A percentile compares a stretch with the other conserved stretches of the same genome.
phyloP scores from a whole-genome alignment of 75 land plant species.

The Picea glauca region DNA sequence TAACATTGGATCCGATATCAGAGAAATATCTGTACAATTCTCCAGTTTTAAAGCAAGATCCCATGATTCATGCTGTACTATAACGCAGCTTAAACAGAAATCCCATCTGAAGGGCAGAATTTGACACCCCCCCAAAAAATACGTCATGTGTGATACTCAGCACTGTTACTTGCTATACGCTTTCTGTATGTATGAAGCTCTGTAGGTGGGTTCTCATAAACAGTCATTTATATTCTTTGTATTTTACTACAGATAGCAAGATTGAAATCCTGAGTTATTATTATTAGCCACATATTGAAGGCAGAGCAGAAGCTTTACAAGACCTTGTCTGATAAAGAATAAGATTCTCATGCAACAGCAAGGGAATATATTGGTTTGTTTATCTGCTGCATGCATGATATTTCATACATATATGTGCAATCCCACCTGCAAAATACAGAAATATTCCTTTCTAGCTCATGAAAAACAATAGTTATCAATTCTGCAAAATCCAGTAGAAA shows the following conservation, averaged over 20 bases:
- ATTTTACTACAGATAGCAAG: conserved; percentile 1
- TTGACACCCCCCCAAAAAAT: too few species aligned
- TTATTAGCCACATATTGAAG: neutral
- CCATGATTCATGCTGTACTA: too few species aligned
- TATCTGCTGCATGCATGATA: neutral
- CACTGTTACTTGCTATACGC: too few species aligned
- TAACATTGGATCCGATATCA: too few species aligned
- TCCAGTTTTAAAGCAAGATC: too few species aligned
- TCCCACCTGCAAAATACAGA: too few species aligned
- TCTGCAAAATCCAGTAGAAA: conserved; percentile 6
- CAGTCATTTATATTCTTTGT: neutral
- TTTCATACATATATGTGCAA: neutral
- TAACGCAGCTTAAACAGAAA: too few species aligned
- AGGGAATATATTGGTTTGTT: neutral
- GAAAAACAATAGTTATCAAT: conserved; percentile 8
- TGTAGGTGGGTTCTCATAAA: neutral
- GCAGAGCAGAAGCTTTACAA: neutral
- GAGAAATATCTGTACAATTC: too few species aligned
- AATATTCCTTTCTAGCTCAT: neutral
- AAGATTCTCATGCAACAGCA: neutral
- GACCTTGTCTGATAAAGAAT: neutral
- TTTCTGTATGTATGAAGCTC: too few species aligned
- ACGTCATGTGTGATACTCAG: too few species aligned
- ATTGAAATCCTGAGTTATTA: conserved; percentile 2
- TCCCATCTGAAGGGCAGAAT: too few species aligned